Percentiles rank a stretch among this genome's conserved stretches.
These are phyloP conservation scores for Phytopythium helicoides DNA, from an alignment of 352 stramenopile species.

Conservation along the genomic window DNA sequence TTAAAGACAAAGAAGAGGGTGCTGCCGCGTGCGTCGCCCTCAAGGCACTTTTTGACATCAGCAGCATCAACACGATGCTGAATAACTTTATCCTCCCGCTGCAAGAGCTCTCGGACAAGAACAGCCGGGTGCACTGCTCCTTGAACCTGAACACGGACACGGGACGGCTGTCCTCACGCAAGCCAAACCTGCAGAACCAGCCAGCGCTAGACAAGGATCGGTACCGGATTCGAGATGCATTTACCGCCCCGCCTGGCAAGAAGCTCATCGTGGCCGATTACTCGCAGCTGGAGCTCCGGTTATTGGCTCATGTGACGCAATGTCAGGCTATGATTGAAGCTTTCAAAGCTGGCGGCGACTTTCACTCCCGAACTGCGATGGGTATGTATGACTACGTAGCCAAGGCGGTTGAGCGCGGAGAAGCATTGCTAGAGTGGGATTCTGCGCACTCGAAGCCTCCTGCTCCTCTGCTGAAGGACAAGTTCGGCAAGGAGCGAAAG, in stretches of 20 bases:
- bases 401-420: slow-evolving; percentile 93
- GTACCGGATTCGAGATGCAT: slow-evolving; percentile 91
- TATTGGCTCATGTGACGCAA: slow-evolving; percentile 98
- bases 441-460: slow-evolving; percentile 82
- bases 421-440: slow-evolving; percentile 98
- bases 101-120: slow-evolving; percentile 91
- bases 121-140: slow-evolving; percentile 96
- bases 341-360: slow-evolving; percentile 91
- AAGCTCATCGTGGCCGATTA: slow-evolving; percentile 99
- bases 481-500: slow-evolving; percentile 96
- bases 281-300: slow-evolving; percentile 98
- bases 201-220: slow-evolving; percentile 83
- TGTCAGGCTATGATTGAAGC: slow-evolving; percentile 99
- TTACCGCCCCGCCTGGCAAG: slow-evolving; percentile 91
- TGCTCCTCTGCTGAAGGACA: slow-evolving; percentile 97
- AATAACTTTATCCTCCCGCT: slow-evolving; percentile 95
- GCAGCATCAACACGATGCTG: slow-evolving; percentile 99
- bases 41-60: slow-evolving; percentile 94
- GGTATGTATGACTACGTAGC: slow-evolving; percentile 99
- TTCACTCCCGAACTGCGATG: slow-evolving; percentile 96
- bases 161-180: slow-evolving; percentile 94
- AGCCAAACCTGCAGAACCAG: slow-evolving; percentile 99
- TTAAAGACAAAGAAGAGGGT: slow-evolving; percentile 90
- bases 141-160: slow-evolving; percentile 99
- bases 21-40: slow-evolving; percentile 94